phyloP scores from a whole-genome alignment of 352 stramenopile genomes.

The Pythium oligandrum region DNA sequence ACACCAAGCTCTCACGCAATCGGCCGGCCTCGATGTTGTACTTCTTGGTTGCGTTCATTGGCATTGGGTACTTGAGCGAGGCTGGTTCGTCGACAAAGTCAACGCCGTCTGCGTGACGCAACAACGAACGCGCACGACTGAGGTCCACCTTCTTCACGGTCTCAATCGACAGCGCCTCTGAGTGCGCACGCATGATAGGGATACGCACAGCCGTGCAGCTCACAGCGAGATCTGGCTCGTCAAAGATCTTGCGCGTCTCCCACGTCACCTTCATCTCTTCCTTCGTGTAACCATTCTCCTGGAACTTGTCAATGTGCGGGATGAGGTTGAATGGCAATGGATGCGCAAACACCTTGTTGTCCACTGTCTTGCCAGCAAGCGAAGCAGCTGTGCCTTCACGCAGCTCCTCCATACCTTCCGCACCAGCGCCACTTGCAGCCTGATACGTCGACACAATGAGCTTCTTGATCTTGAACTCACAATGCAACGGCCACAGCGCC shows the following conservation, averaged over 20 bases:
- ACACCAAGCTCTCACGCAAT: slow-evolving; percentile 92
- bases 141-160: slow-evolving; percentile 89
- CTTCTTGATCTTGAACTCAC: slow-evolving; percentile 94
- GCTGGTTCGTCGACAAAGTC: slow-evolving; percentile 90
- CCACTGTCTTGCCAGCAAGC: slow-evolving; percentile 61
- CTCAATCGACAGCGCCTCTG: slow-evolving; percentile 95
- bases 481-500: slow-evolving; percentile 95
- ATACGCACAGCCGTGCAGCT: slow-evolving; percentile 96
- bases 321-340: slow-evolving; percentile 99
- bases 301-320: slow-evolving; percentile 99
- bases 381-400: slow-evolving; percentile 78
- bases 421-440: slow-evolving; percentile 88
- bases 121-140: slow-evolving; percentile 70
- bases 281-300: slow-evolving; percentile 98
- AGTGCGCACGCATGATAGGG: slow-evolving; percentile 96
- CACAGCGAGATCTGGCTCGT: slow-evolving; percentile 69
- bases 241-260: slow-evolving; percentile 98
- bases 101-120: slow-evolving; percentile 89
- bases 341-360: slow-evolving; percentile 95
- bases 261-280: slow-evolving; percentile 99
- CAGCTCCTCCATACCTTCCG: slow-evolving; percentile 95
- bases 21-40: slow-evolving; percentile 98
- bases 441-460: slow-evolving; percentile 96
- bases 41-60: slow-evolving; percentile 94
- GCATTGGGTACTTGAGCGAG: slow-evolving; percentile 94